Evolutionary conservation across 2,329 filamentous ascomycete species (phyloP).

Genomic region (Colletotrichum theobromicola): DNA sequence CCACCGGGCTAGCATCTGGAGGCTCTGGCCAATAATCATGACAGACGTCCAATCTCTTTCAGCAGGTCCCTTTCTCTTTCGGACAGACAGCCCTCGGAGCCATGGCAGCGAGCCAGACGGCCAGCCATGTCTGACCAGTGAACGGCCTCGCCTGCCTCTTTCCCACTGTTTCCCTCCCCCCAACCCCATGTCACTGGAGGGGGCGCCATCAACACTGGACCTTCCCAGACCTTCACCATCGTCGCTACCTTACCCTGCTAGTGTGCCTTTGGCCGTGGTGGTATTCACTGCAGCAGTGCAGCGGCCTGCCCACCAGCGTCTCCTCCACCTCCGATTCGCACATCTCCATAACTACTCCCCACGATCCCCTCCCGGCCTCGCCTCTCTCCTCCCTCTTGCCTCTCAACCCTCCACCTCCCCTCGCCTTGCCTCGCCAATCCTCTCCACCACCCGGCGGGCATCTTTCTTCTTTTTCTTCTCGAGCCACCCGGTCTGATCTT

Average conservation of each 20-base stretch:
- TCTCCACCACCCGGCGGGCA: not conserved
- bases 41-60: not conserved
- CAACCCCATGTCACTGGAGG: not conserved
- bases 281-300: not conserved
- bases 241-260: not conserved
- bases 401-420: conserved; percentile 8
- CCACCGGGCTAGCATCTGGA: not conserved
- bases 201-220: not conserved
- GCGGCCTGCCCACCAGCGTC: not conserved
- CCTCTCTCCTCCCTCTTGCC: not conserved
- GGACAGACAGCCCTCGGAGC: not conserved
- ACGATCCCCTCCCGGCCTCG: conserved; percentile 19
- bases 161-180: too few species aligned
- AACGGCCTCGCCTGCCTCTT: not conserved
- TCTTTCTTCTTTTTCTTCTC: not conserved
- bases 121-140: conserved; percentile 9
- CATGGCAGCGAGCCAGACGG: not conserved
- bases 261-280: not conserved
- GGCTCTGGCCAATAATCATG: not conserved
- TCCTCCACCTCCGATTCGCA: conserved; percentile 12
- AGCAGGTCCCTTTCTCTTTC: not conserved
- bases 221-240: not conserved
- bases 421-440: not conserved
- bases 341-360: conserved; percentile 20
- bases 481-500: not conserved